Base-by-base conservation (phyloP, 2,329 filamentous ascomycete genomes). In the Pestalotiopsis sp. region DNA sequence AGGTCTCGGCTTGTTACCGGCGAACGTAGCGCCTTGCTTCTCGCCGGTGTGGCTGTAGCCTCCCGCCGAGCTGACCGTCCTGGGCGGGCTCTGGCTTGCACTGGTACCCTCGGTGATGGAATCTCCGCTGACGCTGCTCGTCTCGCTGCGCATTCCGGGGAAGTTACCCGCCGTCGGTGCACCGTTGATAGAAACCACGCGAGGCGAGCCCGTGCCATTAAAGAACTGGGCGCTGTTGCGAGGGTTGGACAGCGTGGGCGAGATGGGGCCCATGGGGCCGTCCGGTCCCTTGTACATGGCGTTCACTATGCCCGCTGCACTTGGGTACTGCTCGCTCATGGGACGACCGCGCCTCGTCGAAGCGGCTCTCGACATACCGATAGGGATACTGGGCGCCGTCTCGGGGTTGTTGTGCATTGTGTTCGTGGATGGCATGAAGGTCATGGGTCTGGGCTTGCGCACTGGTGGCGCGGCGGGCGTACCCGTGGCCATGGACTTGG, bases 241-340 rank as follows among this genome's bases (percentile, higher is more conserved):
- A 74, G 89, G 82, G 79, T 89, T 84, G 73, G 83, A 83, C 31
- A 90, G 81, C 3, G 87, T 83, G 59, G 89, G 86, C 25, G 90
- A 92, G 58, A 88, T 84, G 9, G 90, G 87, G 4, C 89, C 87
- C 60, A 88, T 84, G 7, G 90, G 87, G 4, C 89, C 87, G 25
- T 92, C 87, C 11, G 90, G 88, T 14, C 92, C 92, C 76, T 91
- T 91, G 83, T 97, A 97, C 92, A 97, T 97, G 80, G 95, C 94
- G 75, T 93, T 93, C 63, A 97, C 91, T 38, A 97, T 88, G 69
- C 87, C 89, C 7, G 93, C 92, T 20, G 90, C 90, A 14, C 81
- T 78, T 0, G 86, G 87, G 75, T 83, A 88, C 78, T 91, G 89
- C 74, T 91, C 89, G 74, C 88, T 90, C 81, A 88, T 88, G 67